phyloP scores from a whole-genome alignment of 1,284 basidiomycete species.

The Ganoderma meredithae region DNA sequence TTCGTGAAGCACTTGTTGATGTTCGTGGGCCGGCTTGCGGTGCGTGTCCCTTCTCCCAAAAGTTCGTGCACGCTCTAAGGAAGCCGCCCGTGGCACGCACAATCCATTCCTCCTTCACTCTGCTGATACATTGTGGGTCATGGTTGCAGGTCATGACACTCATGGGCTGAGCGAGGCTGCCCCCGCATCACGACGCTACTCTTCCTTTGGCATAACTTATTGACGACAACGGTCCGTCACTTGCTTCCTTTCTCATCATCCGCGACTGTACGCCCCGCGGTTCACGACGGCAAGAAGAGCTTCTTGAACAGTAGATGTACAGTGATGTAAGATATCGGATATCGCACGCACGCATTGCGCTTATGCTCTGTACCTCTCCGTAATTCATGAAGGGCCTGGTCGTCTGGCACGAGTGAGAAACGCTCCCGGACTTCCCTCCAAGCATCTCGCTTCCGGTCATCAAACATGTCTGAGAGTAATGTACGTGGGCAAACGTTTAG shows the following conservation, averaged over 20 bases:
- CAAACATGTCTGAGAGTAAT: not conserved
- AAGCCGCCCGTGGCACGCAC: not conserved
- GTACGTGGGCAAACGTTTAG: not conserved
- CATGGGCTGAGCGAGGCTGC: constrained; percentile 22
- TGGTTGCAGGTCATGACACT: constrained; percentile 30
- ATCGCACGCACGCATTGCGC: constrained; percentile 9
- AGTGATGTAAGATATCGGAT: constrained; percentile 9
- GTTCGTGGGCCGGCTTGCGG: constrained; percentile 33
- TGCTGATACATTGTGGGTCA: constrained; percentile 11
- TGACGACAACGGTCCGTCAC: constrained; percentile 9
- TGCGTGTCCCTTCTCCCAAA: constrained; percentile 12
- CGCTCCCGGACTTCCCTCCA: not conserved
- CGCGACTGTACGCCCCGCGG: not conserved
- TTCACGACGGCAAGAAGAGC: not conserved
- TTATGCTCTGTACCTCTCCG: constrained; percentile 11
- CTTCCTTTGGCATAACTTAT: constrained; percentile 19
- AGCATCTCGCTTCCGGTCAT: not conserved
- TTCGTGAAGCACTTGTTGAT: constrained; percentile 32
- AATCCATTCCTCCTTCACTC: not conserved
- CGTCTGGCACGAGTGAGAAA: not conserved
- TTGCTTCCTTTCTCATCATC: constrained; percentile 7
- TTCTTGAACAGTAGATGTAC: constrained; percentile 6
- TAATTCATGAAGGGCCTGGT: not conserved
- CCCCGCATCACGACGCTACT: not conserved
- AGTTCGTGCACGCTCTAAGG: not conserved